Evolutionary conservation across 148 eudicot genomes (phyloP).

Genomic region (Talinum fruticosum): DNA sequence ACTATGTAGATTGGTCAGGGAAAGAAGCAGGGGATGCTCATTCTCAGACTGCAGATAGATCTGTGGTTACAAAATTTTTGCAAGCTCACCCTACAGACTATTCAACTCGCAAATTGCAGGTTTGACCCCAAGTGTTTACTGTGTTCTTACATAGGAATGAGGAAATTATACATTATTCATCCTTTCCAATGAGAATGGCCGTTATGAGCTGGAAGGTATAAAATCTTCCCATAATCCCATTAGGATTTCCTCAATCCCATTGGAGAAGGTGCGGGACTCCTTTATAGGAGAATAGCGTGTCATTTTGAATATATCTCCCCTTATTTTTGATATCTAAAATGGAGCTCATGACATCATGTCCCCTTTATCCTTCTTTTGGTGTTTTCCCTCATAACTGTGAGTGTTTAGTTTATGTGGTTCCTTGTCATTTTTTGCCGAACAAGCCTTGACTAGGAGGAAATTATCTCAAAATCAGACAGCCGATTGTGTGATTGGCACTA

Average conservation of each 20-base stretch:
- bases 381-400: too few species aligned
- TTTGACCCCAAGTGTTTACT: constrained; percentile 10
- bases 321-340: background rate
- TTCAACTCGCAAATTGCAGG: constrained; percentile 79
- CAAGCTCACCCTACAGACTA: constrained; percentile 82
- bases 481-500: too few species aligned
- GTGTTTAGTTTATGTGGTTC: too few species aligned
- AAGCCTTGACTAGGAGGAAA: too few species aligned
- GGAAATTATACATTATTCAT: background rate
- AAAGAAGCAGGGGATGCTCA: constrained; percentile 45
- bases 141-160: background rate
- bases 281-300: background rate
- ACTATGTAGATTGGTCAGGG: constrained; percentile 74
- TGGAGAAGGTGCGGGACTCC: background rate
- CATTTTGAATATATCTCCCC: too few species aligned
- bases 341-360: background rate
- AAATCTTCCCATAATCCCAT: background rate
- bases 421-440: too few species aligned
- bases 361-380: background rate
- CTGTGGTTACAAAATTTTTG: constrained; percentile 71
- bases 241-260: background rate
- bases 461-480: too few species aligned
- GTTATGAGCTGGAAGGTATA: background rate
- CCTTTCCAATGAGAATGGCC: background rate
- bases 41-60: constrained; percentile 59